phyloP scores from a whole-genome alignment of 164 flowering plant species.

The Berberis thunbergii region DNA sequence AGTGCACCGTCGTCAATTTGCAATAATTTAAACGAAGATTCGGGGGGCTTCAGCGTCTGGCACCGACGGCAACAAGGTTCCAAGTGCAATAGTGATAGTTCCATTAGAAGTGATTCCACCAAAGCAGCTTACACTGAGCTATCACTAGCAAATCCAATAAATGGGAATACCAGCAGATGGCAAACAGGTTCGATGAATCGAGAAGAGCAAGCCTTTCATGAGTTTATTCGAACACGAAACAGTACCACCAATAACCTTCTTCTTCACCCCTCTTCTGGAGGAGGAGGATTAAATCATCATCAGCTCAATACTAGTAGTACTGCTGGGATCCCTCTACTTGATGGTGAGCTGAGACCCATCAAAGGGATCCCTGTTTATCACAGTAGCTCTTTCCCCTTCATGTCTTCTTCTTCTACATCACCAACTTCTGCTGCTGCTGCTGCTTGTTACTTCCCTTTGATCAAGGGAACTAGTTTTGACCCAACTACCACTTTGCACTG shows the following conservation, averaged over 20 bases:
- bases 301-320: constrained; percentile 3
- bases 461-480: constrained; percentile 19
- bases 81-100: constrained; percentile 13
- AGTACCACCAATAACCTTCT: neutral
- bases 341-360: constrained; percentile 33
- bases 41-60: constrained; percentile 11
- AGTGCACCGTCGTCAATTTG: constrained; percentile 19
- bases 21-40: constrained; percentile 10
- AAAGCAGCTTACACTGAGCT: constrained; percentile 34
- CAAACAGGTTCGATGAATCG: constrained; percentile 14
- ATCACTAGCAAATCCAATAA: constrained; percentile 31
- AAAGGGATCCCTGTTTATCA: constrained; percentile 64
- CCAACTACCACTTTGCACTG: constrained; percentile 28
- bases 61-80: constrained; percentile 8
- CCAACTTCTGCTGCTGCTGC: constrained; percentile 7
- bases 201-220: constrained; percentile 1
- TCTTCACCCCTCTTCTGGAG: neutral
- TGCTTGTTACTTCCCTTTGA: constrained; percentile 9
- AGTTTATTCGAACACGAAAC: neutral
- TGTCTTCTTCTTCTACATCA: constrained; percentile 14
- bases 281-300: constrained; percentile 9
- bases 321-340: constrained; percentile 22
- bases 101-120: constrained; percentile 6
- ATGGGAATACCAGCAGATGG: constrained; percentile 7
- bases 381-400: constrained; percentile 44